phyloP scores from a whole-genome alignment of 1,284 basidiomycete genomes.

The Rhodotorula glutinis region DNA sequence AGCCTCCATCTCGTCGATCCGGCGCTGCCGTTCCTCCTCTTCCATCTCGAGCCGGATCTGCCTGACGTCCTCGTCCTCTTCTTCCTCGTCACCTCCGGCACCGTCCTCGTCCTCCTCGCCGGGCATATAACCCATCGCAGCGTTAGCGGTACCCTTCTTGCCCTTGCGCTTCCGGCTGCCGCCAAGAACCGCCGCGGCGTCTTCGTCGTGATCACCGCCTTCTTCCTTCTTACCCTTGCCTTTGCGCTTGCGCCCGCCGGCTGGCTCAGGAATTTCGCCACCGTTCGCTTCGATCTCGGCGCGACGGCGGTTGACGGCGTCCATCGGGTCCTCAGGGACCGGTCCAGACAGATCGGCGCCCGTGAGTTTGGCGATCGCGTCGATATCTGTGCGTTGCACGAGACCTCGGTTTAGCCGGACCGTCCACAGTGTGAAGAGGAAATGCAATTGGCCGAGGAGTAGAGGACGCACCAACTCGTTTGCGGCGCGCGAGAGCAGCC shows the following conservation, averaged over 20 bases:
- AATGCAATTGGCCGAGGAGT: too few relatives aligned
- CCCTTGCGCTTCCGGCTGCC: conserved; percentile 22
- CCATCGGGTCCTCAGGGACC: conserved; percentile 41
- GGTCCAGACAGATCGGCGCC: conserved; percentile 38
- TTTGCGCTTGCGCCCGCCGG: conserved; percentile 11
- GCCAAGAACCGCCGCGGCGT: background rate
- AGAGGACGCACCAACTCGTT: conserved; percentile 33
- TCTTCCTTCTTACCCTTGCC: conserved; percentile 4
- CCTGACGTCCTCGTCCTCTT: conserved; percentile 19
- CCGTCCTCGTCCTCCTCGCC: conserved; percentile 16
- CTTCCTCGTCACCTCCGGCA: conserved; percentile 12
- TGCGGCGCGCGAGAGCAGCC: conserved; percentile 40
- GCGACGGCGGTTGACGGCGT: conserved; percentile 36
- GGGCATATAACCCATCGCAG: conserved; percentile 12
- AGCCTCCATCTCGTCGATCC: conserved; percentile 23
- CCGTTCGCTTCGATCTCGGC: conserved; percentile 21
- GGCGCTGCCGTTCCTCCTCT: conserved; percentile 23
- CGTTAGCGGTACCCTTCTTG: conserved; percentile 18
- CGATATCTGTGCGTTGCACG: conserved; percentile 21
- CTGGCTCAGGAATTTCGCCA: conserved; percentile 2
- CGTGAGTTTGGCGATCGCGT: conserved; percentile 31
- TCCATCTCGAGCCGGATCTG: conserved; percentile 19
- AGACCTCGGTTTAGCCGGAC: too few relatives aligned
- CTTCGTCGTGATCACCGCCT: conserved; percentile 8
- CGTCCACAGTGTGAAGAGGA: too few relatives aligned